These are phyloP conservation scores for Globisporangium cystogenes DNA, from an alignment of 352 stramenopile genomes.

Conservation along the genomic window DNA sequence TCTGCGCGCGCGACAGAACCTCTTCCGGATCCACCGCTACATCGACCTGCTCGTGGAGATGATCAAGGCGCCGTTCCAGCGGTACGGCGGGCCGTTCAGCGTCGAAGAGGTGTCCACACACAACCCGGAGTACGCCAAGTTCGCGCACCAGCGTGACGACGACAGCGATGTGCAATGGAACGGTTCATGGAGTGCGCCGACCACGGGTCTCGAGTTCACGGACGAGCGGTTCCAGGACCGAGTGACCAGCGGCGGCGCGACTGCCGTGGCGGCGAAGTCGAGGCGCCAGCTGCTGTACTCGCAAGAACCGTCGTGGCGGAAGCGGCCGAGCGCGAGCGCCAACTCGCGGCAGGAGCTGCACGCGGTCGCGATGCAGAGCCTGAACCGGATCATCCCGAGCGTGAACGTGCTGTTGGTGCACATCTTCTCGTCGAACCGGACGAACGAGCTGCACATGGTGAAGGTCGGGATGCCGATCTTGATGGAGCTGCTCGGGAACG, in stretches of 20 bases:
- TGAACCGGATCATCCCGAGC: slow-evolving; percentile 50
- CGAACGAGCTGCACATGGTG: slow-evolving; percentile 53
- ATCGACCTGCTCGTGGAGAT: slow-evolving; percentile 61
- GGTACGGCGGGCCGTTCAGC: slow-evolving; percentile 53
- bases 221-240: not conserved
- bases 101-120: slow-evolving; percentile 48
- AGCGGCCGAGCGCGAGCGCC: slow-evolving; percentile 14
- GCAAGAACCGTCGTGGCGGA: slow-evolving; percentile 24
- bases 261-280: slow-evolving; percentile 2
- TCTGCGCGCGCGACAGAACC: slow-evolving; percentile 32
- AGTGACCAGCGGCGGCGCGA: not conserved
- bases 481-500: slow-evolving; percentile 69
- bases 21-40: slow-evolving; percentile 55
- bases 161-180: slow-evolving; percentile 9
- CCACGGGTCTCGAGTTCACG: not conserved
- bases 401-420: slow-evolving; percentile 58
- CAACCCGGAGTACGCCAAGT: slow-evolving; percentile 38
- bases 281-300: slow-evolving; percentile 13
- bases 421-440: slow-evolving; percentile 50
- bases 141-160: slow-evolving; percentile 8
- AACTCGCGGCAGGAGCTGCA: slow-evolving; percentile 24
- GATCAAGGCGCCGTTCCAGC: slow-evolving; percentile 56
- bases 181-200: slow-evolving; percentile 2
- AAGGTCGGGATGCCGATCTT: slow-evolving; percentile 52
- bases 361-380: slow-evolving; percentile 33